Percentiles rank a stretch among this genome's conserved stretches.
These are phyloP conservation scores for Candida pseudoviswanathii DNA, from an alignment of 1,139 yeast genomes.

Conservation along the genomic window DNA sequence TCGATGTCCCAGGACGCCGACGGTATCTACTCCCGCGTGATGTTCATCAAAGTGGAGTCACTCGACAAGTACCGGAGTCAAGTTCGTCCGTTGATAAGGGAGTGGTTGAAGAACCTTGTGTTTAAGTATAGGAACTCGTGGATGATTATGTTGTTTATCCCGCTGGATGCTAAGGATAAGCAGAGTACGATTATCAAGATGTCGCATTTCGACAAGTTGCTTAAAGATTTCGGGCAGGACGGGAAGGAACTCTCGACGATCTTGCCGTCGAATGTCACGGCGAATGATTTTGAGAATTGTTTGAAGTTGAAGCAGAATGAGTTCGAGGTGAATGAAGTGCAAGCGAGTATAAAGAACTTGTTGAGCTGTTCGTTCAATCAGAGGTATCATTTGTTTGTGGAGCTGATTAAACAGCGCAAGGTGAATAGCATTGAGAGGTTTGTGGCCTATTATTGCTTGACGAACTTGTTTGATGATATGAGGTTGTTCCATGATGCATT, in stretches of 20 bases:
- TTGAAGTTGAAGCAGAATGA: slow-evolving; percentile 43
- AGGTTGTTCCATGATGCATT: slow-evolving; percentile 61
- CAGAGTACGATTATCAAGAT: slow-evolving; percentile 49
- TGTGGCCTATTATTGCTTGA: slow-evolving; percentile 24
- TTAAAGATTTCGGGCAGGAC: slow-evolving; percentile 59
- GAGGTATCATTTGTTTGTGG: slow-evolving; percentile 35
- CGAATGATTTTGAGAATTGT: slow-evolving; percentile 29
- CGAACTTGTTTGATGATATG: slow-evolving; percentile 46
- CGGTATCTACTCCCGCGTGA: slow-evolving; percentile 64
- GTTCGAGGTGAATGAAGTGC: slow-evolving; percentile 44
- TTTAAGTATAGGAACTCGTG: slow-evolving; percentile 39
- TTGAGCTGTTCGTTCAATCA: slow-evolving; percentile 58
- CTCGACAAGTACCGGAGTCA: slow-evolving; percentile 76
- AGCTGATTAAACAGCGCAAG: slow-evolving; percentile 34
- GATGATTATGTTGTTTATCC: slow-evolving; percentile 60
- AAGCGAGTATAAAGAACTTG: slow-evolving; percentile 50
- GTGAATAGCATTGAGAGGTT: slow-evolving; percentile 16
- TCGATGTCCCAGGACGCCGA: slow-evolving; percentile 8
- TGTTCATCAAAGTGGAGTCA: slow-evolving; percentile 67
- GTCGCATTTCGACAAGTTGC: slow-evolving; percentile 65
- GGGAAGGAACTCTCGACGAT: slow-evolving; percentile 37
- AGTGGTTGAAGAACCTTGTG: slow-evolving; percentile 69
- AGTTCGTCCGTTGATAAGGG: slow-evolving; percentile 77
- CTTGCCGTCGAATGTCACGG: slow-evolving; percentile 9
- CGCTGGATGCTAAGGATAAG: slow-evolving; percentile 47